Conservation (phyloP, 2,329 filamentous ascomycete genomes). For the Fusarium oxysporum region DNA sequence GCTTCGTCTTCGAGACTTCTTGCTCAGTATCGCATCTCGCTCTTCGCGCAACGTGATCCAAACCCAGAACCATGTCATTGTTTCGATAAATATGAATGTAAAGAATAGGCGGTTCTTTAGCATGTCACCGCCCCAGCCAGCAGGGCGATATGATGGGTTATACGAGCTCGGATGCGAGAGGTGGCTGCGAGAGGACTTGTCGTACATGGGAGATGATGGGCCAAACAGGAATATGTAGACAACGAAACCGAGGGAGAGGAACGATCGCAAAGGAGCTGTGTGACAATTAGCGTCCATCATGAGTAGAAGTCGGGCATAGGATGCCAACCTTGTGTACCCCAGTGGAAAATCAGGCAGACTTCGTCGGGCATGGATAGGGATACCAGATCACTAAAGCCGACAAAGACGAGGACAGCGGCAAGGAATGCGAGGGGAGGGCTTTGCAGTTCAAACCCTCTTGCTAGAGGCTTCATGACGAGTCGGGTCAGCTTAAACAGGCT, state of each 20-base stretch:
- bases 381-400: constrained; percentile 73
- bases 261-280: constrained; percentile 72
- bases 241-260: constrained; percentile 70
- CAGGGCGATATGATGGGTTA: constrained; percentile 53
- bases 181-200: constrained; percentile 40
- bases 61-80: constrained; percentile 88
- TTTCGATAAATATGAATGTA: constrained; percentile 85
- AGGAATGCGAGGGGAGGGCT: constrained; percentile 81
- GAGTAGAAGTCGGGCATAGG: constrained; percentile 44
- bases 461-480: constrained; percentile 51
- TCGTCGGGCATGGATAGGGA: constrained; percentile 77
- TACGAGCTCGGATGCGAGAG: constrained; percentile 45
- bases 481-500: constrained; percentile 1
- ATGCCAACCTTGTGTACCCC: constrained; percentile 71
- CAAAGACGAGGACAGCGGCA: constrained; percentile 71
- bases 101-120: constrained; percentile 89
- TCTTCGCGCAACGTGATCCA: constrained; percentile 79
- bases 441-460: constrained; percentile 74
- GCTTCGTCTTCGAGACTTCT: constrained; percentile 51
- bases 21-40: constrained; percentile 55
- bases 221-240: constrained; percentile 74
- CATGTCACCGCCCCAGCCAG: constrained; percentile 69
- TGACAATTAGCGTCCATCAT: constrained; percentile 36
- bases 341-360: constrained; percentile 70
- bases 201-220: constrained; percentile 62